Conservation (phyloP, 2,329 filamentous ascomycete genomes). For the Colletotrichum orbiculare region DNA sequence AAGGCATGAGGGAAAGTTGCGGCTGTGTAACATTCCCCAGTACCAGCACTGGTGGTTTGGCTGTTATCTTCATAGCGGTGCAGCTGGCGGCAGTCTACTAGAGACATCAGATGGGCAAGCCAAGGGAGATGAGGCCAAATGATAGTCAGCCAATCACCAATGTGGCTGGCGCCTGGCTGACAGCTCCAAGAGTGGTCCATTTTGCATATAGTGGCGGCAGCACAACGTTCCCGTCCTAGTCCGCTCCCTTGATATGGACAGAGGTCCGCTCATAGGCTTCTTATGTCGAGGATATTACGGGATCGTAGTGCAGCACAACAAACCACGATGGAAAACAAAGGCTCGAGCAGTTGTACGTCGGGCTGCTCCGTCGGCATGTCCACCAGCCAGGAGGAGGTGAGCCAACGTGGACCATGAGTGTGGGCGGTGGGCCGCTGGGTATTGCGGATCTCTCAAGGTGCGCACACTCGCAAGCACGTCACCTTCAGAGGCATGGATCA, state of each 20-base stretch:
- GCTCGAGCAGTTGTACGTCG: no score
- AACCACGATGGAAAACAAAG: conserved; percentile 9
- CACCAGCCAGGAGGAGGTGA: neutral
- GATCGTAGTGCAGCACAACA: no score
- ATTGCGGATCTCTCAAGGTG: conserved; percentile 14
- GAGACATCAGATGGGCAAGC: neutral
- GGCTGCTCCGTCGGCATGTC: no score
- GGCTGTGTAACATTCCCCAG: conserved; percentile 4
- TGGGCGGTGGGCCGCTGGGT: conserved; percentile 5
- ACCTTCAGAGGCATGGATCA: neutral
- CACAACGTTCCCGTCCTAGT: no score
- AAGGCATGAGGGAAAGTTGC: conserved; percentile 12
- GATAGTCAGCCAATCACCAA: no score
- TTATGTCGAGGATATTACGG: no score
- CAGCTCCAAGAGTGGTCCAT: no score
- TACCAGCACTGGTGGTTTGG: neutral
- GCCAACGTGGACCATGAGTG: neutral
- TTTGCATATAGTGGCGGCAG: no score
- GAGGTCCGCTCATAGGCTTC: no score
- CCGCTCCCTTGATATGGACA: no score
- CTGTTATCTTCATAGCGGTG: neutral
- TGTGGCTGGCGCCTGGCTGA: no score
- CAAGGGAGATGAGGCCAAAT: no score
- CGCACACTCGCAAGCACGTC: conserved; percentile 16
- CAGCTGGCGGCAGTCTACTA: neutral